Conservation (phyloP, 768 basidiomycete species). For the Naganishia kalamii region DNA sequence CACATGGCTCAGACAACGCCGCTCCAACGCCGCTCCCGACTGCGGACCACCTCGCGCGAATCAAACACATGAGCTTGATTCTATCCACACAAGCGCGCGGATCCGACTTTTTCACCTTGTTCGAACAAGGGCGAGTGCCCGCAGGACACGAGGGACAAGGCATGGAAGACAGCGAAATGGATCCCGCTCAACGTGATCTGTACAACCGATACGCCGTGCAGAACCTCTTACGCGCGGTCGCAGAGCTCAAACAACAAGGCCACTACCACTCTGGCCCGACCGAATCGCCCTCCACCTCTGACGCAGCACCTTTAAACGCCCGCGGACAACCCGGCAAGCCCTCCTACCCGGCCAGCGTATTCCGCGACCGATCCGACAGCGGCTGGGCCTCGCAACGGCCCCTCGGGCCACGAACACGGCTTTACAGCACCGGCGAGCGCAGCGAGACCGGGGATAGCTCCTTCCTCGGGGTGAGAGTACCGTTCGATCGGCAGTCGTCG, state of each 20-base stretch:
- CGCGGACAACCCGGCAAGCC: neutral
- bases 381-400: neutral
- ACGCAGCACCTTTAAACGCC: no score
- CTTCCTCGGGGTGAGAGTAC: neutral
- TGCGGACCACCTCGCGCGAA: conserved; percentile 32
- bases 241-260: neutral
- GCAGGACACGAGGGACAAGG: neutral
- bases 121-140: conserved; percentile 6
- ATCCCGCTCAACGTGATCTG: neutral
- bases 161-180: neutral
- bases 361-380: neutral
- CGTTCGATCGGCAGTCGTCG: neutral
- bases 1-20: neutral
- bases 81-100: conserved; percentile 40
- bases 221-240: conserved; percentile 2
- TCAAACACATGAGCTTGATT: conserved; percentile 42
- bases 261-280: neutral
- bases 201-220: neutral
- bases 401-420: neutral
- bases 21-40: conserved; percentile 21
- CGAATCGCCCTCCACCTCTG: no score
- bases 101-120: conserved; percentile 23
- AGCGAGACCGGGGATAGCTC: neutral
- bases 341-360: neutral
- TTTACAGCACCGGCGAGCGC: no score